These are phyloP conservation scores for Poa annua DNA, from an alignment of 176 grass and related monocot genomes.

Conservation along the genomic window DNA sequence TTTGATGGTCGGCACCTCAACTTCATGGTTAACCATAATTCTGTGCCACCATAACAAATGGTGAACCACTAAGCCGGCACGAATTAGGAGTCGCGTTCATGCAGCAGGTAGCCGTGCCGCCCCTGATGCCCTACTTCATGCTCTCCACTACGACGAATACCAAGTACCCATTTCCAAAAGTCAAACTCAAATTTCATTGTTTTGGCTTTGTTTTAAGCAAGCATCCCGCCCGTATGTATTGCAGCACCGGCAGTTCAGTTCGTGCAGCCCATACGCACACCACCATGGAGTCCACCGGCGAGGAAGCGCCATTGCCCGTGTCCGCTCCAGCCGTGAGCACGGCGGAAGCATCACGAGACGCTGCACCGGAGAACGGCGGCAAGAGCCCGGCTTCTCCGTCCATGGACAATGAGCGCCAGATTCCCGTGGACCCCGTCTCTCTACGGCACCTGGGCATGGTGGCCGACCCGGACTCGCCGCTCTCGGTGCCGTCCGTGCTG, in stretches of 20 bases:
- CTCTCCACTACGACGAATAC: conserved; percentile 41
- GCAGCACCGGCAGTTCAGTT: background rate
- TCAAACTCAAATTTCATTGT: conserved; percentile 39
- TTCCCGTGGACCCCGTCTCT: conserved; percentile 70
- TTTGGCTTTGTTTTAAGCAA: conserved; percentile 38
- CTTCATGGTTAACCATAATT: background rate
- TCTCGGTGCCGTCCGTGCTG: conserved; percentile 60
- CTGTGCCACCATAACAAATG: background rate
- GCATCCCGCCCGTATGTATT: conserved; percentile 4
- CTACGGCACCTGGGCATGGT: conserved; percentile 62
- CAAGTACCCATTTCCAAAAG: background rate
- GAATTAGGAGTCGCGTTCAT: conserved; percentile 28
- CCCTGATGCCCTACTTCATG: conserved; percentile 38
- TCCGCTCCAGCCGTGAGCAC: background rate
- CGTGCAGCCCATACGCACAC: background rate
- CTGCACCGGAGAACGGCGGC: background rate
- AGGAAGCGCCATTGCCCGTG: background rate
- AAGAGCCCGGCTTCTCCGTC: conserved; percentile 48
- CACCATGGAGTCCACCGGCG: conserved; percentile 37
- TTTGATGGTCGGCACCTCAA: background rate
- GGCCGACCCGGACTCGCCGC: conserved; percentile 56
- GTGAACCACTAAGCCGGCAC: conserved; percentile 48
- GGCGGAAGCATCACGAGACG: background rate
- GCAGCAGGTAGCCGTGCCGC: conserved; percentile 24
- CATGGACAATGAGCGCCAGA: conserved; percentile 69